phyloP scores from a whole-genome alignment of 139 green algal species.

The Chlamydomonas sp. region DNA sequence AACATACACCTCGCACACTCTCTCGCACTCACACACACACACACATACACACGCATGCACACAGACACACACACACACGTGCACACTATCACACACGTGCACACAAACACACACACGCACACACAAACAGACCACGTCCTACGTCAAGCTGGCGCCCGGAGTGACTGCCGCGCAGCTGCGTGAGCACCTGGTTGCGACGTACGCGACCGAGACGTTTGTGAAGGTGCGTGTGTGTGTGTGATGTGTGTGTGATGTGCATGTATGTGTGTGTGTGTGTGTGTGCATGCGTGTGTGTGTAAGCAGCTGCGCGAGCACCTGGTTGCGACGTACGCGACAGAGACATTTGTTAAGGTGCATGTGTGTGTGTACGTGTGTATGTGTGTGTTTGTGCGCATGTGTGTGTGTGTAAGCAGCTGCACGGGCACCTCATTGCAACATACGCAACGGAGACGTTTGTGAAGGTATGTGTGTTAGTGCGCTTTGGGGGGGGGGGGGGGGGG shows the following conservation, averaged over 20 bases:
- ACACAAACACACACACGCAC: too few species aligned
- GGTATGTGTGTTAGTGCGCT: slow-evolving; percentile 17
- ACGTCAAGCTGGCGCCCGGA: slow-evolving; percentile 74
- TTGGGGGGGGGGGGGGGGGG: too few species aligned
- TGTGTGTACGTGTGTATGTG: too few species aligned
- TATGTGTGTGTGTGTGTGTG: too few species aligned
- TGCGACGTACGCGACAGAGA: slow-evolving; percentile 58
- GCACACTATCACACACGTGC: too few species aligned
- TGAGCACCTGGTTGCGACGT: slow-evolving; percentile 40
- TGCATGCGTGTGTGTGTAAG: too few species aligned
- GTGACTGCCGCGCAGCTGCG: slow-evolving; percentile 66
- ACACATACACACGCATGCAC: slow-evolving; percentile 67
- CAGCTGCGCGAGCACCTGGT: slow-evolving; percentile 56
- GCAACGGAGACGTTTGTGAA: slow-evolving; percentile 72
- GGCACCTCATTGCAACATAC: slow-evolving; percentile 50
- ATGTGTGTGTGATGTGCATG: too few species aligned
- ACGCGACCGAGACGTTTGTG: slow-evolving; percentile 76
- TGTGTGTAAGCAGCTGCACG: slow-evolving; percentile 62
- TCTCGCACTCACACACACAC: too few species aligned
- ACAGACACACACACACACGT: too few species aligned
- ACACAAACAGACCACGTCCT: slow-evolving; percentile 95
- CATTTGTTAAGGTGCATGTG: slow-evolving; percentile 57
- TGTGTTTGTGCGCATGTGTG: slow-evolving; percentile 66
- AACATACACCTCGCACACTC: too few species aligned
- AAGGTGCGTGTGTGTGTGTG: slow-evolving; percentile 22